These are phyloP conservation scores for Nothophytophthora sp. DNA, from an alignment of 352 stramenopile genomes.

Conservation along the genomic window DNA sequence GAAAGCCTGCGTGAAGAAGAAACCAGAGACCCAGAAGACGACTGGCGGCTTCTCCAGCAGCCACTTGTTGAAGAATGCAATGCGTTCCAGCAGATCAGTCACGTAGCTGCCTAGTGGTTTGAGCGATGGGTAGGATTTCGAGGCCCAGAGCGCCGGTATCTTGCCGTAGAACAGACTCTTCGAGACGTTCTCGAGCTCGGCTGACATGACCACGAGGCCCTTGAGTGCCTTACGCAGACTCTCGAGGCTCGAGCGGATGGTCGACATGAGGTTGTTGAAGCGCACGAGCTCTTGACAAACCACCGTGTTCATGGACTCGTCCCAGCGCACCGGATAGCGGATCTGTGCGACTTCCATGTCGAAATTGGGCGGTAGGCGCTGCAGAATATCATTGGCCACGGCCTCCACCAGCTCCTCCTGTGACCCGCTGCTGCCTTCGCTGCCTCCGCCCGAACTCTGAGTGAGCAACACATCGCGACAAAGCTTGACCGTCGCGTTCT, in stretches of 20 bases:
- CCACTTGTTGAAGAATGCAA: constrained; percentile 92
- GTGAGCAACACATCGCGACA: constrained; percentile 93
- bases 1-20: constrained; percentile 97
- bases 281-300: constrained; percentile 93
- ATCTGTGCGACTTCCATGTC: constrained; percentile 94
- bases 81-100: constrained; percentile 89
- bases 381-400: constrained; percentile 87
- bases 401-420: constrained; percentile 90
- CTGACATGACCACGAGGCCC: constrained; percentile 94
- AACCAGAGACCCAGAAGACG: constrained; percentile 95
- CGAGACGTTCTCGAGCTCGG: constrained; percentile 92
- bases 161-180: constrained; percentile 93
- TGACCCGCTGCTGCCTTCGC: constrained; percentile 60
- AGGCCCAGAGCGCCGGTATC: constrained; percentile 90
- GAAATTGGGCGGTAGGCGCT: constrained; percentile 87
- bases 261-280: constrained; percentile 94
- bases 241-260: constrained; percentile 82
- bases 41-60: constrained; percentile 84
- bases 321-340: constrained; percentile 91
- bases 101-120: constrained; percentile 93
- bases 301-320: constrained; percentile 95
- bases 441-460: constrained; percentile 75
- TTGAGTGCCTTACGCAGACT: constrained; percentile 91
- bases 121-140: constrained; percentile 92
- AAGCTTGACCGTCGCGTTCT: constrained; percentile 95